phyloP scores from a whole-genome alignment of 192 early-diverging fungal genomes.

The Chytriomyces sp. region DNA sequence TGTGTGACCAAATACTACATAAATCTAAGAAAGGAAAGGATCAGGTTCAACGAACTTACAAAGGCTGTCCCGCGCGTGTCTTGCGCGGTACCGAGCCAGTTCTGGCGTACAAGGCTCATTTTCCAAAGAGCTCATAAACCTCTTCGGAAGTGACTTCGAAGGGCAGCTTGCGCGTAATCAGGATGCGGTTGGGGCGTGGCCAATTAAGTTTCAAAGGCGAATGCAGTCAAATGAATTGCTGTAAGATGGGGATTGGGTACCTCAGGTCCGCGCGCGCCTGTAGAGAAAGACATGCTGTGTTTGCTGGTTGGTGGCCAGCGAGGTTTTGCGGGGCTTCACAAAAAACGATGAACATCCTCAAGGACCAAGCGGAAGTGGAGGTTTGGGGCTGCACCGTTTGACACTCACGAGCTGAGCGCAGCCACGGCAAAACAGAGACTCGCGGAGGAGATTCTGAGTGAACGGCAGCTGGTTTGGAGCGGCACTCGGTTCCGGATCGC shows the following conservation, averaged over 20 bases:
- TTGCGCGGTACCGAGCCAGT: slow-evolving; percentile 78
- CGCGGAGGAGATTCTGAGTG: slow-evolving; percentile 44
- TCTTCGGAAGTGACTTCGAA: slow-evolving; percentile 97
- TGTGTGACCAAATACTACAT: not conserved
- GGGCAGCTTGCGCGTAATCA: slow-evolving; percentile 93
- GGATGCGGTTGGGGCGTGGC: slow-evolving; percentile 79
- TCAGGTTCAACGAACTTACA: slow-evolving; percentile 55
- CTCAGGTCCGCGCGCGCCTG: slow-evolving; percentile 51
- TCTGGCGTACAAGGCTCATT: slow-evolving; percentile 94
- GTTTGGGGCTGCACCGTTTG: not conserved
- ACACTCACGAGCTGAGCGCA: not conserved
- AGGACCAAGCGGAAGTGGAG: slow-evolving; percentile 28
- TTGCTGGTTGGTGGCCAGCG: slow-evolving; percentile 3
- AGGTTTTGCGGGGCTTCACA: not conserved
- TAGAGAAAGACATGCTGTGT: slow-evolving; percentile 32
- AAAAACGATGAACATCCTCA: slow-evolving; percentile 15
- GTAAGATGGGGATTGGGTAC: slow-evolving; percentile 79
- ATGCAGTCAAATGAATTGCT: too few species aligned
- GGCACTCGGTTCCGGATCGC: not conserved
- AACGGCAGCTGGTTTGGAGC: slow-evolving; percentile 32
- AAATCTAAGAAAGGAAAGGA: not conserved
- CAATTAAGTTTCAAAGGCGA: too few species aligned
- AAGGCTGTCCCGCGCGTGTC: slow-evolving; percentile 95
- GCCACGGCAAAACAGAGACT: slow-evolving; percentile 26
- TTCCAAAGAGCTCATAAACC: slow-evolving; percentile 97